Evolutionary conservation across 2,329 filamentous ascomycete species (phyloP).

Genomic region (Fusarium sacchari): DNA sequence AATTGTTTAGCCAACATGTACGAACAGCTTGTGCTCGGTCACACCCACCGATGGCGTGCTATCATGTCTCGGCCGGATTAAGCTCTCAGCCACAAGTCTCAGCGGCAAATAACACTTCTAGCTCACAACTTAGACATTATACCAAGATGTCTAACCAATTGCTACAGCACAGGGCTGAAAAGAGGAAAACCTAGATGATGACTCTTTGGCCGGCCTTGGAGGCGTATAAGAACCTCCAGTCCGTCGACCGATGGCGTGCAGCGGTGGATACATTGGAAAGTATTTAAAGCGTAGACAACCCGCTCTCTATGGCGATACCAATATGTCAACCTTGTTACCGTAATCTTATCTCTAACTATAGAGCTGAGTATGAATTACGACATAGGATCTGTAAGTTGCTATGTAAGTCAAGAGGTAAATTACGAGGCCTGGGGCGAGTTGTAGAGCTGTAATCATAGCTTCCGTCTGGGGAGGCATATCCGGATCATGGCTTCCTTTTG

Average conservation of each 20-base stretch:
- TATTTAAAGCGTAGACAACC: not conserved
- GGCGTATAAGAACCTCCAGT: no score
- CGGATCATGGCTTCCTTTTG: no score
- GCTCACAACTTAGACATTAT: no score
- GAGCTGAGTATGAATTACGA: fast-evolving
- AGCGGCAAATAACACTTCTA: no score
- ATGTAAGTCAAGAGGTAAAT: fast-evolving
- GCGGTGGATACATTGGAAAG: not conserved
- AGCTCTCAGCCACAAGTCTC: no score
- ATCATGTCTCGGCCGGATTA: no score
- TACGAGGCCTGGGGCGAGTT: fast-evolving
- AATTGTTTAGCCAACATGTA: fast-evolving
- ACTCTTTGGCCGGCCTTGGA: no score
- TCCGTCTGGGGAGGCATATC: fast-evolving
- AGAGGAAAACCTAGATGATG: no score
- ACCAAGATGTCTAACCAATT: no score
- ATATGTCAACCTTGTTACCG: fast-evolving
- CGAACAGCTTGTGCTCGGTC: no score
- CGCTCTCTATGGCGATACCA: not conserved
- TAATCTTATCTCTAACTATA: fast-evolving
- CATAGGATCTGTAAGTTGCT: fast-evolving
- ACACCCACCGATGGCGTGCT: fast-evolving
- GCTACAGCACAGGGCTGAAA: no score
- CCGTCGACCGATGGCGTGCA: fast-evolving
- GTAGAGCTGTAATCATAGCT: fast-evolving